Percentiles rank a stretch among this genome's conserved stretches.
These are phyloP conservation scores for Plasmopara halstedii DNA, from an alignment of 352 stramenopile species.

Conservation along the genomic window DNA sequence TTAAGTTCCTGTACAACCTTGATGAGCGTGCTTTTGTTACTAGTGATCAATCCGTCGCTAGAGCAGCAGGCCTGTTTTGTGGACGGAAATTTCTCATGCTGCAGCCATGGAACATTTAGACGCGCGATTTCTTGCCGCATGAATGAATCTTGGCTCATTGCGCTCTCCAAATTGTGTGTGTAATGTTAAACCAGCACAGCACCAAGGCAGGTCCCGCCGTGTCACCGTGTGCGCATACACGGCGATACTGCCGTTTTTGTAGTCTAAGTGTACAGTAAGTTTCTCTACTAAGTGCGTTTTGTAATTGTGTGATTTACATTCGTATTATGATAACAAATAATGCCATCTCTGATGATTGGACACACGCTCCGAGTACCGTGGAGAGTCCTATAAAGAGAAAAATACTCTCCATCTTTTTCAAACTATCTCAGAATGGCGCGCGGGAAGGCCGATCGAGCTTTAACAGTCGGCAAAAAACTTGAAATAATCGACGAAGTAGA, in stretches of 20 bases:
- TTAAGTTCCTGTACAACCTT: conserved; percentile 62
- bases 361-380: conserved; percentile 20
- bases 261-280: conserved; percentile 4
- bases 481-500: conserved; percentile 85
- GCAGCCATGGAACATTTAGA: conserved; percentile 50
- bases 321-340: neutral
- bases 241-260: conserved; percentile 1
- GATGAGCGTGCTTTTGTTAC: conserved; percentile 44
- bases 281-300: conserved; percentile 1
- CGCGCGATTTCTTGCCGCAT: conserved; percentile 26
- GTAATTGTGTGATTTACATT: conserved; percentile 1
- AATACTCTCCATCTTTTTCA: conserved; percentile 17
- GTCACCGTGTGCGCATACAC: conserved; percentile 19
- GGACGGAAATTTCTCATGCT: conserved; percentile 52
- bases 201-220: conserved; percentile 7
- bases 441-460: conserved; percentile 66
- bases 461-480: conserved; percentile 85
- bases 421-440: conserved; percentile 46
- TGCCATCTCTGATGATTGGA: conserved; percentile 14
- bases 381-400: conserved; percentile 38
- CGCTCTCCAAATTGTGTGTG: neutral
- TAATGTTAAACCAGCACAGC: neutral
- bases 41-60: conserved; percentile 30
- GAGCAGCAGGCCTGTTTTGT: conserved; percentile 51
- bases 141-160: conserved; percentile 6